Evolutionary conservation across 164 flowering plant species (phyloP).

Genomic region (Piper longum): DNA sequence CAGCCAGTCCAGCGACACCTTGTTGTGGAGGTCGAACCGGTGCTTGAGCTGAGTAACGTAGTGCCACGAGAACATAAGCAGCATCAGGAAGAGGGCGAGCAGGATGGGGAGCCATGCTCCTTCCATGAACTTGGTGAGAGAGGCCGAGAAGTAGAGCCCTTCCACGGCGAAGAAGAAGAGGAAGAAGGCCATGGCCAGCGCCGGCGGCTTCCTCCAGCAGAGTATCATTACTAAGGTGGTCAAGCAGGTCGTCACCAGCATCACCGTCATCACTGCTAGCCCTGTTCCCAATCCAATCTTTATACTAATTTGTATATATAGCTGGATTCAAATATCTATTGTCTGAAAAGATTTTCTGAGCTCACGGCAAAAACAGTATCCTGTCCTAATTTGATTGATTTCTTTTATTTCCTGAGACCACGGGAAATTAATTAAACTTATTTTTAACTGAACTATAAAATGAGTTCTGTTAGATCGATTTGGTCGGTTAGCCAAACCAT

Average conservation of each 20-base stretch:
- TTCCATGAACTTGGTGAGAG: conserved; percentile 69
- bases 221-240: conserved; percentile 73
- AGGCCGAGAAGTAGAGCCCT: conserved; percentile 78
- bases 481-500: too few species aligned
- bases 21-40: conserved; percentile 88
- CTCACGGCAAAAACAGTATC: too few species aligned
- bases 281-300: conserved; percentile 29
- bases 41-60: conserved; percentile 77
- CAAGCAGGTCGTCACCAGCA: conserved; percentile 91
- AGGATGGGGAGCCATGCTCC: conserved; percentile 99
- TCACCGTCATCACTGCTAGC: conserved; percentile 88
- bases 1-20: conserved; percentile 92
- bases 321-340: too few species aligned
- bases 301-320: too few species aligned
- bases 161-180: conserved; percentile 81
- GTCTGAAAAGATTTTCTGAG: too few species aligned
- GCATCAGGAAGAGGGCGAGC: conserved; percentile 74
- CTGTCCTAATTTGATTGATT: too few species aligned
- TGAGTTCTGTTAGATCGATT: too few species aligned
- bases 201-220: conserved; percentile 82
- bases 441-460: too few species aligned
- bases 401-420: too few species aligned
- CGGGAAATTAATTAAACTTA: too few species aligned
- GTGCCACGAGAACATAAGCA: conserved; percentile 86
- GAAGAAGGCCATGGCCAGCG: conserved; percentile 58